Evolutionary conservation across 495 filamentous ascomycete genomes (phyloP).

Genomic region (Penicillium coffeae): DNA sequence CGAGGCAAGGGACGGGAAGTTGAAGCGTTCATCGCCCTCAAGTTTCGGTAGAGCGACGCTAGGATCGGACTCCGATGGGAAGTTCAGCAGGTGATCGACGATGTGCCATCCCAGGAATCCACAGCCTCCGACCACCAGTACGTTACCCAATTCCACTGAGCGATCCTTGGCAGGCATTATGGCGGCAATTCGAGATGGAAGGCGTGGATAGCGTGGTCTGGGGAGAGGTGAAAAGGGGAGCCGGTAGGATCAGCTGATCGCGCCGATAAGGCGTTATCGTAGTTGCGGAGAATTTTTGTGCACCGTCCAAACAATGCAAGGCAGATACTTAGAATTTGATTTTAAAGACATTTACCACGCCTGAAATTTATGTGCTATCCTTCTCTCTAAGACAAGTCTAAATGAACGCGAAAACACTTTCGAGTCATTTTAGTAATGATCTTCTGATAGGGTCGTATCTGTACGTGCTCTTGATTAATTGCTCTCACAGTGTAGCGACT

Average conservation of each 20-base stretch:
- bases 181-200: background rate
- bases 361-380: too few species aligned
- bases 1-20: conserved; percentile 35
- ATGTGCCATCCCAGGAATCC: conserved; percentile 59
- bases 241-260: conserved; percentile 18
- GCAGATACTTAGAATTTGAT: too few species aligned
- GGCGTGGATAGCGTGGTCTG: too few species aligned
- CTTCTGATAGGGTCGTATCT: too few species aligned
- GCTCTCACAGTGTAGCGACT: too few species aligned
- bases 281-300: background rate
- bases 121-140: conserved; percentile 55
- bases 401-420: too few species aligned
- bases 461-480: too few species aligned
- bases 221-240: conserved; percentile 14
- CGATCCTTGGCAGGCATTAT: conserved; percentile 35
- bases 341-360: too few species aligned
- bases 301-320: too few species aligned
- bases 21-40: conserved; percentile 36
- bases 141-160: conserved; percentile 41
- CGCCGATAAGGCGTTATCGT: conserved; percentile 13
- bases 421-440: too few species aligned
- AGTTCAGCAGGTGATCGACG: conserved; percentile 53
- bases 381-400: too few species aligned
- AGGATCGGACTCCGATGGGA: conserved; percentile 46
- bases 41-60: conserved; percentile 39